A percentile compares a stretch with the other conserved stretches of the same genome.
Evolutionary conservation across 768 basidiomycete species (phyloP).

Genomic region (Hypholoma sublateritium): DNA sequence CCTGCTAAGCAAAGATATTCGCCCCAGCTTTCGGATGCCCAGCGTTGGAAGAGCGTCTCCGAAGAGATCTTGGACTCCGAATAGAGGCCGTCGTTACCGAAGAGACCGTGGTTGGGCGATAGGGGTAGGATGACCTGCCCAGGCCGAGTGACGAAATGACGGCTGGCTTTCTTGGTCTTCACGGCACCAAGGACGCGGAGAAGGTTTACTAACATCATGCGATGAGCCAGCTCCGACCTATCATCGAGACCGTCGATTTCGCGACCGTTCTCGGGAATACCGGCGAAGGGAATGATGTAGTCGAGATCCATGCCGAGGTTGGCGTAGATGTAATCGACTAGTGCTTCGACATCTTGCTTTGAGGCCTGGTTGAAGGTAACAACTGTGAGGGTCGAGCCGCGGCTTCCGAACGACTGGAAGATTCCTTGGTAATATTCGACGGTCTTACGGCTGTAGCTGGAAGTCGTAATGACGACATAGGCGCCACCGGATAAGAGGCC

Average conservation of each 20-base stretch:
- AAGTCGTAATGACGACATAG: constrained; percentile 96
- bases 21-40: constrained; percentile 98
- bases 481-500: constrained; percentile 96
- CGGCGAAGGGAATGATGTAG: constrained; percentile 98
- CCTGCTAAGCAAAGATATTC: too few species aligned
- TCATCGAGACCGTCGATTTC: constrained; percentile 98
- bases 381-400: constrained; percentile 94
- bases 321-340: too few species aligned
- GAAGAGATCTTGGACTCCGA: constrained; percentile 98
- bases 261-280: constrained; percentile 97
- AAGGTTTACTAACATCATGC: constrained; percentile 98
- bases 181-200: constrained; percentile 95
- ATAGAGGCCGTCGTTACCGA: constrained; percentile 97
- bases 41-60: constrained; percentile 98
- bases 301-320: constrained; percentile 95
- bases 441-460: constrained; percentile 91
- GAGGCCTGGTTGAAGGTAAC: constrained; percentile 99
- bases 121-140: constrained; percentile 98
- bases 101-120: constrained; percentile 96
- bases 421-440: constrained; percentile 99
- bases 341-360: constrained; percentile 96
- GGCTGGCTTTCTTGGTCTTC: constrained; percentile 96
- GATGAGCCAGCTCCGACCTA: constrained; percentile 95
- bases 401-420: constrained; percentile 92
- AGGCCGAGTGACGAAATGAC: constrained; percentile 94